Evolutionary conservation across 495 filamentous ascomycete species (phyloP).

Genomic region (Zalerion maritima): DNA sequence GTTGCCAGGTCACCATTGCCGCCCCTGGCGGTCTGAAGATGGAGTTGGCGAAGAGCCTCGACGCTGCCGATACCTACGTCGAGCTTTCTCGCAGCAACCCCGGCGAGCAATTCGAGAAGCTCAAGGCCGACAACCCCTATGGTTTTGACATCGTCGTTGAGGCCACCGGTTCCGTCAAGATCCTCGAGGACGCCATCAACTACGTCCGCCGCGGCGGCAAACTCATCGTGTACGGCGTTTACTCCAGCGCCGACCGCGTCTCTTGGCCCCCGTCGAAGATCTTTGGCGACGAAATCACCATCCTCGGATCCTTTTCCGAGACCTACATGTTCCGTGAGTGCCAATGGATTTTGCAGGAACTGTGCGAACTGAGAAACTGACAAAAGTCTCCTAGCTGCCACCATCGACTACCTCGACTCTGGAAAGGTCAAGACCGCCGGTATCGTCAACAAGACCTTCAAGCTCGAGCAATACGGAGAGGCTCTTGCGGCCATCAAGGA

Average conservation of each 20-base stretch:
- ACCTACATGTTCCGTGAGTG: conserved; percentile 50
- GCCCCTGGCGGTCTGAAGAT: conserved; percentile 55
- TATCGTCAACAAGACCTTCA: conserved; percentile 40
- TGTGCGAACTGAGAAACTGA: too few relatives aligned
- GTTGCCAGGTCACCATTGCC: conserved; percentile 49
- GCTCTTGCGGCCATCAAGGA: conserved; percentile 42
- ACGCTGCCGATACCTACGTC: conserved; percentile 49
- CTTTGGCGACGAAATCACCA: conserved; percentile 46
- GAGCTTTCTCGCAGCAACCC: conserved; percentile 43
- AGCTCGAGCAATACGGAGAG: conserved; percentile 37
- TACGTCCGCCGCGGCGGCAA: conserved; percentile 56
- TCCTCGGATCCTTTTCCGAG: conserved; percentile 55
- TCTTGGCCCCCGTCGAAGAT: conserved; percentile 55
- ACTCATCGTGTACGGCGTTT: conserved; percentile 52
- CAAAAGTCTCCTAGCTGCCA: conserved; percentile 34
- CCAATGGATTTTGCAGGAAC: too few relatives aligned
- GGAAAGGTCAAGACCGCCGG: conserved; percentile 46
- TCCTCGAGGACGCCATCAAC: conserved; percentile 56
- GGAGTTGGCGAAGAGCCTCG: conserved; percentile 53
- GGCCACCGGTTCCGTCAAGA: conserved; percentile 49
- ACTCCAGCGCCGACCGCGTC: conserved; percentile 43
- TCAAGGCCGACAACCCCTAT: conserved; percentile 52
- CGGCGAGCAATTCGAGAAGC: conserved; percentile 39
- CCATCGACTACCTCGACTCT: conserved; percentile 53
- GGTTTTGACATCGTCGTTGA: conserved; percentile 51